Conservation (phyloP, 2,329 filamentous ascomycete genomes). For the Apiospora malaysiana region DNA sequence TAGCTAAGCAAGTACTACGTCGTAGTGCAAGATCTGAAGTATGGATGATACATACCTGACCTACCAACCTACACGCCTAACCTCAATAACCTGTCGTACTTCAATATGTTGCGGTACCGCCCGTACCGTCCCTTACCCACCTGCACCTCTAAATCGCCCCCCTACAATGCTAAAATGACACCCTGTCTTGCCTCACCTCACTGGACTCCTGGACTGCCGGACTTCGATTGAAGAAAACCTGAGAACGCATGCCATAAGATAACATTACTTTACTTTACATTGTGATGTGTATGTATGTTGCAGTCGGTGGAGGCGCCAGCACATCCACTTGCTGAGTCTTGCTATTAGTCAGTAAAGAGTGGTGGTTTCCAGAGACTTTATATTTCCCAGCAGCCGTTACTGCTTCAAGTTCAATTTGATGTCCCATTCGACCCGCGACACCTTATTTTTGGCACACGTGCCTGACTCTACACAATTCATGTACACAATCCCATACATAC, state of each 20-base stretch:
- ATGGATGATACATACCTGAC: too few relatives aligned
- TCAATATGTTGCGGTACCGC: not conserved
- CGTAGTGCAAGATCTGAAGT: too few relatives aligned
- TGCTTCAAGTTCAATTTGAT: not conserved
- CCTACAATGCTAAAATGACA: not conserved
- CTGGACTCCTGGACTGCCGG: too few relatives aligned
- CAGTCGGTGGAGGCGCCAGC: not conserved
- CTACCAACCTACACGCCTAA: too few relatives aligned
- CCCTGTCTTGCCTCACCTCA: not conserved
- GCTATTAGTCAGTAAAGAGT: not conserved
- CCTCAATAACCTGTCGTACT: too few relatives aligned
- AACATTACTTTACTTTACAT: too few relatives aligned
- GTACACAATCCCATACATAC: not conserved
- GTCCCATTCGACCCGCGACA: not conserved
- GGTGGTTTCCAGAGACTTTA: not conserved
- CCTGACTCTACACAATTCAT: not conserved
- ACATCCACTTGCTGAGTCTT: conserved; percentile 17
- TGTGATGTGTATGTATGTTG: not conserved
- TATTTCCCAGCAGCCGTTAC: conserved; percentile 4
- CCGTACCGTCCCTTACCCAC: not conserved
- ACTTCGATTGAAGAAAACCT: not conserved
- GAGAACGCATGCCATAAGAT: not conserved
- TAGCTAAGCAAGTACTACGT: too few relatives aligned
- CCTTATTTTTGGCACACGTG: conserved; percentile 14
- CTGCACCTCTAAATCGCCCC: not conserved